phyloP scores from a whole-genome alignment of 208 protist genomes.

The Tritrichomonas musculus region DNA sequence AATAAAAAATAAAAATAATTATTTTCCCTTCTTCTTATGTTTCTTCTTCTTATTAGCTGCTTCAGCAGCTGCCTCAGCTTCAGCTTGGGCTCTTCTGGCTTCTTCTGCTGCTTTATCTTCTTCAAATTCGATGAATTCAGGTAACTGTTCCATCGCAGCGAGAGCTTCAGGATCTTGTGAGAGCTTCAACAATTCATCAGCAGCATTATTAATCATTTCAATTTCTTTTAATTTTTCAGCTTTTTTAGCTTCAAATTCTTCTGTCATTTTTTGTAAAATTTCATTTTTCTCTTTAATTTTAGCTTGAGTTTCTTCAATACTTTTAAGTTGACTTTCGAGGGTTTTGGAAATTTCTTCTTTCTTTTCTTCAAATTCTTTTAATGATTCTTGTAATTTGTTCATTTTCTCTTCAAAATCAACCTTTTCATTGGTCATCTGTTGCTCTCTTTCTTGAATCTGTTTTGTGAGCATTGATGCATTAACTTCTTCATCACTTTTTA shows the following conservation, averaged over 20 bases:
- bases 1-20: too few species aligned
- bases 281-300: conserved; percentile 16
- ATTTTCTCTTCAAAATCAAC: background rate
- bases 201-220: background rate
- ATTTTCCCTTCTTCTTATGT: too few species aligned
- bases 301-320: background rate
- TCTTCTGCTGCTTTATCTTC: background rate
- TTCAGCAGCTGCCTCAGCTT: background rate
- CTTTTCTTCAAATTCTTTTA: background rate
- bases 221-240: background rate
- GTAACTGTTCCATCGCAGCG: background rate
- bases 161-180: background rate
- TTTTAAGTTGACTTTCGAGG: background rate
- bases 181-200: background rate
- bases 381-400: background rate
- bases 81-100: background rate
- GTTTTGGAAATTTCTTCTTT: background rate
- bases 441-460: background rate
- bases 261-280: background rate
- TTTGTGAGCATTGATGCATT: background rate
- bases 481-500: background rate
- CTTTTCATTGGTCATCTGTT: background rate
- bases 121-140: conserved; percentile 5
- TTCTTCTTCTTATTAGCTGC: too few species aligned
- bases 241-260: conserved; percentile 7